These are phyloP conservation scores for Entonaema liquescens DNA, from an alignment of 495 filamentous ascomycete species.

Conservation along the genomic window DNA sequence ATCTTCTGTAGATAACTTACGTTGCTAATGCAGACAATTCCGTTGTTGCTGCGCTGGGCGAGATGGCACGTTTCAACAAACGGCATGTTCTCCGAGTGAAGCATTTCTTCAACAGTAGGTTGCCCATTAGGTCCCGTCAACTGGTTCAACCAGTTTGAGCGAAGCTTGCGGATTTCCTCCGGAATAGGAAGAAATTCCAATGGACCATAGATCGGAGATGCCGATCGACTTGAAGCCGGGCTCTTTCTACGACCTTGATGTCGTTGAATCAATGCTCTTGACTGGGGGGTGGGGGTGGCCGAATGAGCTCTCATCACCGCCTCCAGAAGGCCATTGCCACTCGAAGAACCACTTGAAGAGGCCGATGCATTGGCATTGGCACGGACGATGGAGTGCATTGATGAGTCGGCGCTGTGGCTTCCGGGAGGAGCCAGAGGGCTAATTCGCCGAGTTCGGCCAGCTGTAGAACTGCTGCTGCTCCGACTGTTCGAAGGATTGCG, in stretches of 20 bases:
- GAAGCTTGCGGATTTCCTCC: background rate
- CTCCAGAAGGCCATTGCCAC: background rate
- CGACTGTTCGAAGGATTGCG: background rate
- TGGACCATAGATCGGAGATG: background rate
- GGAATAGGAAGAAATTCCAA: background rate
- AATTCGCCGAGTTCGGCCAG: background rate
- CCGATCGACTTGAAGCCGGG: background rate
- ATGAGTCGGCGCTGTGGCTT: background rate
- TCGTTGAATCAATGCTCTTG: background rate
- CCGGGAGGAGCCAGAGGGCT: background rate
- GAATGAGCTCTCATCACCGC: background rate
- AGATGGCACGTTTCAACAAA: constrained; percentile 48
- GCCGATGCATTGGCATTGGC: background rate
- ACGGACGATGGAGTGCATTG: background rate
- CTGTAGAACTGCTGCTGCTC: background rate
- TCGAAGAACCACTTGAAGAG: background rate
- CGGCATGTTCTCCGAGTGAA: constrained; percentile 50
- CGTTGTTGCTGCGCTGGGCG: constrained; percentile 18
- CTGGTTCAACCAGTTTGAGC: constrained; percentile 44
- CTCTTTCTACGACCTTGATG: background rate
- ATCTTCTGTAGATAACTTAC: constrained; percentile 36
- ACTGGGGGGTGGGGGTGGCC: background rate
- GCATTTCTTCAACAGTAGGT: constrained; percentile 46
- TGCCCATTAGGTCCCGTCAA: constrained; percentile 37
- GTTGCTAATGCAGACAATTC: constrained; percentile 50